Base-by-base conservation (phyloP, 441 rosid species). In the Geranium incanum region DNA sequence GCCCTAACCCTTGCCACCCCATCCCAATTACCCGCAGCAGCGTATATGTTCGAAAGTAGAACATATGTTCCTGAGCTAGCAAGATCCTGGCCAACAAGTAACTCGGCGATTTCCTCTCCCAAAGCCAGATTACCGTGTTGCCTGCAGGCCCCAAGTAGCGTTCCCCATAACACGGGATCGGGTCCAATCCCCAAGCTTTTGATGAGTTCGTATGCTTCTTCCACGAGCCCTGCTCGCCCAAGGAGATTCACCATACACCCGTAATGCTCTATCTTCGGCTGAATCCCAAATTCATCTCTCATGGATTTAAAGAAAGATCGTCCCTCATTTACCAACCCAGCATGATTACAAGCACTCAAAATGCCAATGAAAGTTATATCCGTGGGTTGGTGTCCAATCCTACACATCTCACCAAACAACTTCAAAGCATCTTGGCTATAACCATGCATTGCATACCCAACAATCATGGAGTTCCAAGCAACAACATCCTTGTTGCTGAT, bases 211-310 rank as follows among this genome's bases (percentile, higher is more conserved):
- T 82, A 83, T 5, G 95, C 95, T 70, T 84, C 90, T 68, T 86
- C 85, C 15, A 89, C 21, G 57, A 72, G 82, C 28, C 90, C 90
- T 0, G 87, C 81, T 4, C 84, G 88, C 8, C 90, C 83, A 0
- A 87, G 87, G 71, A 89, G 92, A 76, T 87, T 81, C 15, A 89
- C 88, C 84, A 87, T 79, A 65, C 95, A 87, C 41, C 92, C 90
- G 45, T 82, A 87, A 70, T 89, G 95, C 78, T 87, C 90, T 45
- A 87, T 80, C 81, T 83, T 84, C 0, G 89, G 90, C 73, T 74
- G 81, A 59, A 89, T 78, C 48, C 81, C 79, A 23, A 84, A 81
- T 33, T 72, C 76, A 21, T 80, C 80, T 75, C 71, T 78, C 90
- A 87, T 87, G 3, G 72, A 73, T 72, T 21, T 48, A 76, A 89